These are phyloP conservation scores for Eucalyptus decipiens DNA, from an alignment of 345 rosid species.

Conservation along the genomic window DNA sequence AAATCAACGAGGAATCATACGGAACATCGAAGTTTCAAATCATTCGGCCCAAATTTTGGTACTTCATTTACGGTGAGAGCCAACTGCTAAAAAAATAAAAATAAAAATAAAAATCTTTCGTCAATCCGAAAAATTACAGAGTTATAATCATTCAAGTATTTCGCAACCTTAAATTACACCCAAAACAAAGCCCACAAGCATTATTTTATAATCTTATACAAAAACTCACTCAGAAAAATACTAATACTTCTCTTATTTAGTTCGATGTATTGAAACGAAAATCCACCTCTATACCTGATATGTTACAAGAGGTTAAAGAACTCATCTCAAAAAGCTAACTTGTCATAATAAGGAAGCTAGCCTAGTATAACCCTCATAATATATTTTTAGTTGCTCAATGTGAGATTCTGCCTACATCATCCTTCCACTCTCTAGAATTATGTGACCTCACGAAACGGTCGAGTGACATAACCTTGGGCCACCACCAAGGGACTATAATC, in stretches of 20 bases:
- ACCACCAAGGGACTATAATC: background rate
- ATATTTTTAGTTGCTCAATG: accelerated
- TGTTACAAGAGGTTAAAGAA: background rate
- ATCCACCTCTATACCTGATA: background rate
- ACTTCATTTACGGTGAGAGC: background rate
- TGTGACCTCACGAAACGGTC: background rate
- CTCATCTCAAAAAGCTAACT: background rate
- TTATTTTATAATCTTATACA: background rate
- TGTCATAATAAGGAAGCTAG: background rate
- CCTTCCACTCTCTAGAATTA: background rate
- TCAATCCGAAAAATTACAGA: background rate
- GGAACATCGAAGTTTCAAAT: background rate
- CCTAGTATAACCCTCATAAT: background rate
- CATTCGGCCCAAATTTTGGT: background rate
- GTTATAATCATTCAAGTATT: background rate
- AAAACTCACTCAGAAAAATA: background rate
- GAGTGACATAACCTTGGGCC: background rate
- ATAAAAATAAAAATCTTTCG: accelerated
- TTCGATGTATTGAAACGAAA: background rate
- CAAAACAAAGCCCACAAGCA: background rate
- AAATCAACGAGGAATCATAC: background rate
- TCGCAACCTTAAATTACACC: background rate
- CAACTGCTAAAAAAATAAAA: background rate
- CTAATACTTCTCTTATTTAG: background rate
- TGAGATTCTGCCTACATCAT: background rate